These are phyloP conservation scores for Cystofilobasidium bisporidii DNA, from an alignment of 768 basidiomycete species.

Conservation along the genomic window DNA sequence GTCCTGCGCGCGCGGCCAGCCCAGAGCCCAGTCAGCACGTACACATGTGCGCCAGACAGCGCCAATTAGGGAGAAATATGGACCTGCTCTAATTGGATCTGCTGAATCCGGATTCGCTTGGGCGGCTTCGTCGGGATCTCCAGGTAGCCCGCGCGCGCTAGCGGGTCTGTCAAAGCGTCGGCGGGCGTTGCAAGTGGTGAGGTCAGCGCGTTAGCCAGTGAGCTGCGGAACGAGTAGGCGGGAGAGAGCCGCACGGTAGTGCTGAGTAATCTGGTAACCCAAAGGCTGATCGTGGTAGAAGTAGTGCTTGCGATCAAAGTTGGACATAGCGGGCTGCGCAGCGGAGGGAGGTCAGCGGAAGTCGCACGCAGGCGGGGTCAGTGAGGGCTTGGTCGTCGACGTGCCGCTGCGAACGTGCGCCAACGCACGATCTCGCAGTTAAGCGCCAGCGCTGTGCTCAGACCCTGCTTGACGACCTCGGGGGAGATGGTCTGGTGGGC, in stretches of 20 bases:
- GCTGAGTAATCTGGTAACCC: constrained; percentile 95
- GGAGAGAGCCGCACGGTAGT: constrained; percentile 54
- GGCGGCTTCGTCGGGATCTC: constrained; percentile 35
- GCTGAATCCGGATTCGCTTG: constrained; percentile 63
- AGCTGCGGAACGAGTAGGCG: no score
- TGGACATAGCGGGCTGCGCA: constrained; percentile 57
- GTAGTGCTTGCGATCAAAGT: constrained; percentile 96
- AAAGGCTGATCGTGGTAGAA: constrained; percentile 90
- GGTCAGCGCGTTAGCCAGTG: no score
- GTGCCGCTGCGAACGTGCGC: no score
- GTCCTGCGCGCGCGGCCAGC: no score
- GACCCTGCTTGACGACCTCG: constrained; percentile 57
- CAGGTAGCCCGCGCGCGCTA: constrained; percentile 61
- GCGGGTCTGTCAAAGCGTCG: constrained; percentile 56
- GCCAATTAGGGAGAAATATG: constrained; percentile 30
- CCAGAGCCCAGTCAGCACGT: no score
- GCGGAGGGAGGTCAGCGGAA: no score
- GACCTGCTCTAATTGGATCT: constrained; percentile 93
- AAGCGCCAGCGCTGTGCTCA: constrained; percentile 72
- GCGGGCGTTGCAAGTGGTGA: background rate
- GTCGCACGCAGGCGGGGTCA: no score
- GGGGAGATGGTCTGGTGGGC: constrained; percentile 35
- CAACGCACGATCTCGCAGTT: constrained; percentile 38
- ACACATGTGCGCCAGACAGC: background rate
- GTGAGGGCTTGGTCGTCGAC: no score